These are phyloP conservation scores for Colletotrichum coccodes DNA, from an alignment of 2,329 filamentous ascomycete genomes.

Conservation along the genomic window DNA sequence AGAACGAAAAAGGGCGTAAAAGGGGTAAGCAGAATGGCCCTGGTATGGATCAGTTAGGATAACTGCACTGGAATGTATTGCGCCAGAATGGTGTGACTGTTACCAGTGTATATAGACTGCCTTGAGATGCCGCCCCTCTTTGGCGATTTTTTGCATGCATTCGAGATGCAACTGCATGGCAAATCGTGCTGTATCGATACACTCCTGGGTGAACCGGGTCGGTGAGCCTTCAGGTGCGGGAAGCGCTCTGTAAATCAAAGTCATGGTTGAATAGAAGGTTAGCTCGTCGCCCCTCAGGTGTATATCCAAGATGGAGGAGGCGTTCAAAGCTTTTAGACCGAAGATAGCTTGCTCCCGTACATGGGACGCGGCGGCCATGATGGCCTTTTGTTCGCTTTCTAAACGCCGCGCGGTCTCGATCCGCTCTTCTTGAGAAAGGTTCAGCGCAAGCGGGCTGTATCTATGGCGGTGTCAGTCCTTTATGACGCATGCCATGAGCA, in stretches of 20 bases:
- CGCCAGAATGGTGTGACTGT: constrained; percentile 25
- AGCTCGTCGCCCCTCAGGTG: constrained; percentile 60
- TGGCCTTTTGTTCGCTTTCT: constrained; percentile 48
- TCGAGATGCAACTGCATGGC: constrained; percentile 57
- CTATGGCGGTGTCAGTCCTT: constrained; percentile 37
- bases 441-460: constrained; percentile 62
- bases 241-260: constrained; percentile 63
- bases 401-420: constrained; percentile 50
- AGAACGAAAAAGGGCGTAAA: constrained; percentile 70
- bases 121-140: constrained; percentile 50
- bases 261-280: constrained; percentile 57
- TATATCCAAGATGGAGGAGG: constrained; percentile 53
- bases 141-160: constrained; percentile 50
- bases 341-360: constrained; percentile 47
- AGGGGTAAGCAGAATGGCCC: constrained; percentile 65
- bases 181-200: constrained; percentile 59
- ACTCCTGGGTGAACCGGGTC: constrained; percentile 58
- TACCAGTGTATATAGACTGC: constrained; percentile 64
- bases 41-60: constrained; percentile 38
- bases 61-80: not conserved
- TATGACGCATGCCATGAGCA: not conserved
- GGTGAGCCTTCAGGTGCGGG: constrained; percentile 54
- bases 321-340: constrained; percentile 49
- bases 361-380: constrained; percentile 48
- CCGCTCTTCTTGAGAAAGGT: constrained; percentile 50